Evolutionary conservation across 2,329 filamentous ascomycete species (phyloP).

Genomic region (Stachybotrys chlorohalonatus): DNA sequence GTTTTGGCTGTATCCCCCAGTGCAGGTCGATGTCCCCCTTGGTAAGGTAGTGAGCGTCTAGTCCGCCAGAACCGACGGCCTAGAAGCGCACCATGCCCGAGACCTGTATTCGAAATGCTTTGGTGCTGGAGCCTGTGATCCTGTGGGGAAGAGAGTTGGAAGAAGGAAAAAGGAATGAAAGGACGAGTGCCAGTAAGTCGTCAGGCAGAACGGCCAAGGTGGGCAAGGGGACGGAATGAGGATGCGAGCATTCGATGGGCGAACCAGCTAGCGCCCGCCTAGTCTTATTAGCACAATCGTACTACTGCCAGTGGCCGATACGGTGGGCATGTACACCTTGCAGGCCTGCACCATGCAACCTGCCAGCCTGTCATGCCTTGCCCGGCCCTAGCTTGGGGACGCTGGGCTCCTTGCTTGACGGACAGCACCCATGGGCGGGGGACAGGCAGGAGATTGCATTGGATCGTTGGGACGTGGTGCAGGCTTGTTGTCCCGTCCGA

Average conservation of each 20-base stretch:
- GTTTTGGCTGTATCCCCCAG: too few relatives aligned
- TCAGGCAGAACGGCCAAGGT: neutral
- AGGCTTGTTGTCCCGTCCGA: neutral
- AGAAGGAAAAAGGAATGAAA: constrained; percentile 2
- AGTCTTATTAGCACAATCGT: neutral
- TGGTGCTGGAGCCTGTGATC: neutral
- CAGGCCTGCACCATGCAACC: neutral
- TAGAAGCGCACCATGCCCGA: neutral
- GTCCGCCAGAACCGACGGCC: neutral
- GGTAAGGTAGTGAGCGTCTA: too few relatives aligned
- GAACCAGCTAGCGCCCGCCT: neutral
- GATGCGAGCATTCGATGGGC: neutral
- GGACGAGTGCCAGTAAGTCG: neutral
- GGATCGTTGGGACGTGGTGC: neutral
- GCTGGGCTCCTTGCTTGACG: neutral
- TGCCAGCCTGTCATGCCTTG: neutral
- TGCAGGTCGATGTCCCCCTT: too few relatives aligned
- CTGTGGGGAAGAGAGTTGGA: neutral
- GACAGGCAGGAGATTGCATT: neutral
- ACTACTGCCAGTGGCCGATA: neutral
- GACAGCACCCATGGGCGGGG: too few relatives aligned
- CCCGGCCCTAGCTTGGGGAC: neutral
- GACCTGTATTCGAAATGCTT: neutral
- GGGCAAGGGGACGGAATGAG: neutral
- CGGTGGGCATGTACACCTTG: neutral